A percentile compares a stretch with the other conserved stretches of the same genome.
phyloP scores from a whole-genome alignment of 2,329 filamentous ascomycete species.

The Zymoseptoria pseudotritici region DNA sequence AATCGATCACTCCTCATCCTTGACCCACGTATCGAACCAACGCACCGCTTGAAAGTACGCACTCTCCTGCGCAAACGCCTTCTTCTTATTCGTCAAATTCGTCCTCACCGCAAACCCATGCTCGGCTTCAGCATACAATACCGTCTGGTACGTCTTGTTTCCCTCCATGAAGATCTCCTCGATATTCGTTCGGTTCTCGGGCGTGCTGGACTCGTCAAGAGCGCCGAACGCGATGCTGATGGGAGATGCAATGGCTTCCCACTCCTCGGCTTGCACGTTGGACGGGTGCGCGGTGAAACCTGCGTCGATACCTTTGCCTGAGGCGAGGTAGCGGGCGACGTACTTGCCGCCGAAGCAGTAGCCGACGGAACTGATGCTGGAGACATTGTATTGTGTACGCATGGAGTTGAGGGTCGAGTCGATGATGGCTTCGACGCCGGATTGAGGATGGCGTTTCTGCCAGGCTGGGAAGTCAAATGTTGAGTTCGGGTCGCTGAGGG shows the following conservation, averaged over 20 bases:
- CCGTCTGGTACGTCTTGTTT: constrained; percentile 28
- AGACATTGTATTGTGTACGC: constrained; percentile 44
- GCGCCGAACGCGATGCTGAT: constrained; percentile 51
- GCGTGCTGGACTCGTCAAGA: constrained; percentile 13
- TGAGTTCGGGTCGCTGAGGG: constrained; percentile 23
- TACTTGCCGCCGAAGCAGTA: constrained; percentile 74
- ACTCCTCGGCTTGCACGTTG: constrained; percentile 58
- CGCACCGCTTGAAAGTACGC: constrained; percentile 28
- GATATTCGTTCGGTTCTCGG: constrained; percentile 17
- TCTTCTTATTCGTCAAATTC: constrained; percentile 22
- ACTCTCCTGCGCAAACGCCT: constrained; percentile 30
- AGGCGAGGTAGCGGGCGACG: constrained; percentile 54
- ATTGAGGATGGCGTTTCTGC: constrained; percentile 38
- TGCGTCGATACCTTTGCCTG: constrained; percentile 49
- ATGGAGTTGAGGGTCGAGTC: constrained; percentile 38
- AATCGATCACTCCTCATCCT: constrained; percentile 6
- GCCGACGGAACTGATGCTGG: constrained; percentile 57
- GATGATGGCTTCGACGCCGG: constrained; percentile 42
- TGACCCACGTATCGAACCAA: constrained; percentile 31
- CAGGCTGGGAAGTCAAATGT: constrained; percentile 38
- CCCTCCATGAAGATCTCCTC: constrained; percentile 24
- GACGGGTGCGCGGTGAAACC: constrained; percentile 66
- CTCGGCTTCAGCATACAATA: constrained; percentile 27
- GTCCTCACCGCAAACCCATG: constrained; percentile 31
- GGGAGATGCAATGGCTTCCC: constrained; percentile 58